A percentile compares a stretch with the other conserved stretches of the same genome.
phyloP scores from a whole-genome alignment of 805 yeast species.

The Debaryomyces maramus region DNA sequence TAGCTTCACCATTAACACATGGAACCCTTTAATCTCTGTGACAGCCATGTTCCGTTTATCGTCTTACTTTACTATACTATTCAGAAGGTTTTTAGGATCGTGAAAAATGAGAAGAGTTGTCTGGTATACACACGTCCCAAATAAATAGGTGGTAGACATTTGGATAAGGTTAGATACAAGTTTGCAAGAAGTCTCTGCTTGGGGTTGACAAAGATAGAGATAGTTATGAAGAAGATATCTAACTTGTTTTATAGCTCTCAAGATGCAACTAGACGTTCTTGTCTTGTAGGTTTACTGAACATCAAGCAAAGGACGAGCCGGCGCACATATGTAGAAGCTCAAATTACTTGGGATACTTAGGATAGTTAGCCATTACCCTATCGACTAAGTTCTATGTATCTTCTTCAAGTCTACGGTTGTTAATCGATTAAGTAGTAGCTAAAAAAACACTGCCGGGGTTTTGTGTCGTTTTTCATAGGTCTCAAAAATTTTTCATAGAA shows the following conservation, averaged over 20 bases:
- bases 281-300: too few species aligned
- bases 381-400: neutral
- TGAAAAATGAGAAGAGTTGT: neutral
- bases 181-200: too few species aligned
- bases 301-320: too few species aligned
- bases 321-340: too few species aligned
- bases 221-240: too few species aligned
- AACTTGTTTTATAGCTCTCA: too few species aligned
- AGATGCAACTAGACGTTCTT: too few species aligned
- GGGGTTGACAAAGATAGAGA: too few species aligned
- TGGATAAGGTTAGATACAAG: too few species aligned
- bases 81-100: too few species aligned
- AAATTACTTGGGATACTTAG: too few species aligned
- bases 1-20: slow-evolving; percentile 48
- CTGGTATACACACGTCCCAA: neutral
- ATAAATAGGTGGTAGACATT: too few species aligned
- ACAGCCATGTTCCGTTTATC: slow-evolving; percentile 11
- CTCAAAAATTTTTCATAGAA: slow-evolving; percentile 5
- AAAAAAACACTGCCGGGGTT: neutral
- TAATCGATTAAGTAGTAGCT: neutral
- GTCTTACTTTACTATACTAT: neutral
- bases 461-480: slow-evolving; percentile 1
- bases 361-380: neutral
- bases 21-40: slow-evolving; percentile 58
- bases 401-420: neutral